These are phyloP conservation scores for Chaetomium strumarium DNA, from an alignment of 2,329 filamentous ascomycete genomes.

Conservation along the genomic window DNA sequence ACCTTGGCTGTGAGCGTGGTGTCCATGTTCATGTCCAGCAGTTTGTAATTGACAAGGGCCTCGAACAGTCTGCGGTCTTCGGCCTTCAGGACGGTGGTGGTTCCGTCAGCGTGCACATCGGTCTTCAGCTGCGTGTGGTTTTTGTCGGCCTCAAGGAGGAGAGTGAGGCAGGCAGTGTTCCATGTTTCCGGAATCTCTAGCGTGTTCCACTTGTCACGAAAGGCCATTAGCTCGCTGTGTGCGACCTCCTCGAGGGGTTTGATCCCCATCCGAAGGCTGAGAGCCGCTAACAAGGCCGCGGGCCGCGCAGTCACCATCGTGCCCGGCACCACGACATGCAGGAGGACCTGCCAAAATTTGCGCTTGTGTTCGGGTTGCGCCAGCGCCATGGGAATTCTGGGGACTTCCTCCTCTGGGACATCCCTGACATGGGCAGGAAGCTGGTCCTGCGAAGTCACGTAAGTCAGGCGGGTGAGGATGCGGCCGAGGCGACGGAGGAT, in stretches of 20 bases:
- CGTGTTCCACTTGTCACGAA: slow-evolving; percentile 41
- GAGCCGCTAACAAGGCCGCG: slow-evolving; percentile 41
- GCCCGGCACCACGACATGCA: slow-evolving; percentile 43
- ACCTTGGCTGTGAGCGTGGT: slow-evolving; percentile 39
- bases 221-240: slow-evolving; percentile 36
- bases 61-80: slow-evolving; percentile 39
- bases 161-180: slow-evolving; percentile 39
- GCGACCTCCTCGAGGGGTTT: slow-evolving; percentile 36
- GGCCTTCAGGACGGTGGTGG: slow-evolving; percentile 28
- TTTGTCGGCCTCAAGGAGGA: slow-evolving; percentile 43
- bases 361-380: slow-evolving; percentile 30
- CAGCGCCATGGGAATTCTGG: slow-evolving; percentile 40
- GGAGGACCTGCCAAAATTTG: slow-evolving; percentile 43
- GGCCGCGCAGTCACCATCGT: slow-evolving; percentile 41
- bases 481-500: slow-evolving; percentile 43
- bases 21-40: slow-evolving; percentile 40
- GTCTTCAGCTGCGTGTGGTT: slow-evolving; percentile 23
- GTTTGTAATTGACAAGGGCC: slow-evolving; percentile 40
- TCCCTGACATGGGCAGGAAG: slow-evolving; percentile 39
- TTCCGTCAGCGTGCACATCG: background rate
- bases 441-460: slow-evolving; percentile 34
- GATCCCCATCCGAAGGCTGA: slow-evolving; percentile 44
- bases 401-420: slow-evolving; percentile 29
- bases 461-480: slow-evolving; percentile 42
- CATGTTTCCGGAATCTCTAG: slow-evolving; percentile 45